Percentiles rank a stretch among this genome's conserved stretches.
Evolutionary conservation across 1,284 basidiomycete genomes (phyloP).

Genomic region (Ganoderma multipileum): DNA sequence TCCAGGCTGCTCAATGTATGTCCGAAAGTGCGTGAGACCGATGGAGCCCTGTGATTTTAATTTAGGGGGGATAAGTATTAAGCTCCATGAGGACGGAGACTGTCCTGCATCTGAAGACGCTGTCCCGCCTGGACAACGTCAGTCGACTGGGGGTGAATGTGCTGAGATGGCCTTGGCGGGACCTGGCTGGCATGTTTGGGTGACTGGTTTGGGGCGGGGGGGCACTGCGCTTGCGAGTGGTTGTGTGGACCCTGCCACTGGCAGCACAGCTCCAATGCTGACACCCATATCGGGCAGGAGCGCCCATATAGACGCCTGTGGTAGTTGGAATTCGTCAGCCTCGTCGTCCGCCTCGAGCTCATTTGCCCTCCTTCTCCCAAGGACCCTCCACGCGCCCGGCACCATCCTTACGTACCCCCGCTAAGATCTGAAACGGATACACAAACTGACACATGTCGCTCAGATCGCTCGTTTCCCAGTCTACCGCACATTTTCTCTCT

Average conservation of each 20-base stretch:
- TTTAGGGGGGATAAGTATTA: slow-evolving; percentile 24
- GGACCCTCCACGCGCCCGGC: neutral
- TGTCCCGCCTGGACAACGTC: neutral
- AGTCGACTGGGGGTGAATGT: neutral
- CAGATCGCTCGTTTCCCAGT: slow-evolving; percentile 5
- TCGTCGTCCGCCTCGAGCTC: neutral
- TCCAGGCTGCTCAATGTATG: slow-evolving; percentile 24
- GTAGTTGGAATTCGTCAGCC: slow-evolving; percentile 6
- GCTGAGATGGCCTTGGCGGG: neutral
- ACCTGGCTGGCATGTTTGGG: neutral
- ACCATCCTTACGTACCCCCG: neutral
- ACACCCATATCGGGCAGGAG: slow-evolving; percentile 9
- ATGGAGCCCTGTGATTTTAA: slow-evolving; percentile 28
- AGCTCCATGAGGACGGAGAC: slow-evolving; percentile 21
- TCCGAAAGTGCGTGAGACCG: slow-evolving; percentile 21
- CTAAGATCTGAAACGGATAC: neutral
- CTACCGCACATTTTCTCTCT: slow-evolving; percentile 1
- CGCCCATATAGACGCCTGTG: slow-evolving; percentile 2
- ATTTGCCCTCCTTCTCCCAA: slow-evolving; percentile 13
- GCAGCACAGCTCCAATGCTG: neutral
- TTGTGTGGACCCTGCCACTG: neutral
- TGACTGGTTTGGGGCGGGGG: neutral
- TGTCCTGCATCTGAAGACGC: neutral
- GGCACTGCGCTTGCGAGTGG: neutral
- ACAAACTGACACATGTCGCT: slow-evolving; percentile 14